These are phyloP conservation scores for Mrakia gelida DNA, from an alignment of 768 basidiomycete genomes.

Conservation along the genomic window DNA sequence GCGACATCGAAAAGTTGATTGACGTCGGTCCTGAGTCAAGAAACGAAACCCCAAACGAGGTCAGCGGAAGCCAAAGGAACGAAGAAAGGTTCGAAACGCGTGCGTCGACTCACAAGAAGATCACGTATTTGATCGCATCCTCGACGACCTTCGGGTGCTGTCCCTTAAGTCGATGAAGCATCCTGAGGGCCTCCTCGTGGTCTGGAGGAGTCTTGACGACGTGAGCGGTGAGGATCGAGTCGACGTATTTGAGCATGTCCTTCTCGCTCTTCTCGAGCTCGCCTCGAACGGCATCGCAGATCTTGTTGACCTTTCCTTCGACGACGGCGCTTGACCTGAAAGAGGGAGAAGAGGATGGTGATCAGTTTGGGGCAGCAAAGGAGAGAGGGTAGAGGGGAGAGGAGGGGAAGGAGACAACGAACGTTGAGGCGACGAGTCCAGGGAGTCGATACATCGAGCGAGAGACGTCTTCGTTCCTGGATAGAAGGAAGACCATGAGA, in stretches of 20 bases:
- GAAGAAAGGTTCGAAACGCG: neutral
- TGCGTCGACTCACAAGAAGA: constrained; percentile 63
- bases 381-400: neutral
- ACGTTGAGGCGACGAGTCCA: neutral
- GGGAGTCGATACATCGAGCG: constrained; percentile 39
- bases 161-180: constrained; percentile 72
- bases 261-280: constrained; percentile 63
- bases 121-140: constrained; percentile 96
- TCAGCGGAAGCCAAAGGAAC: neutral
- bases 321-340: constrained; percentile 59
- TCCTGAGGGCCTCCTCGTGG: constrained; percentile 72
- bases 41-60: no score
- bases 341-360: neutral
- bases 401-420: neutral
- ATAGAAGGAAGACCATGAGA: neutral
- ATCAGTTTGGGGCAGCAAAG: no score
- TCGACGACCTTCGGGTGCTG: constrained; percentile 74
- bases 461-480: constrained; percentile 41
- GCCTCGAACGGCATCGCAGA: constrained; percentile 71
- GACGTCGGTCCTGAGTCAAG: constrained; percentile 59
- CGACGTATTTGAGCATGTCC: constrained; percentile 75
- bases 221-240: constrained; percentile 85
- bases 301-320: constrained; percentile 57
- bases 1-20: constrained; percentile 88
- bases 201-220: constrained; percentile 89